These are phyloP conservation scores for Cutaneotrichosporon arboriforme DNA, from an alignment of 1,284 basidiomycete species.

Conservation along the genomic window DNA sequence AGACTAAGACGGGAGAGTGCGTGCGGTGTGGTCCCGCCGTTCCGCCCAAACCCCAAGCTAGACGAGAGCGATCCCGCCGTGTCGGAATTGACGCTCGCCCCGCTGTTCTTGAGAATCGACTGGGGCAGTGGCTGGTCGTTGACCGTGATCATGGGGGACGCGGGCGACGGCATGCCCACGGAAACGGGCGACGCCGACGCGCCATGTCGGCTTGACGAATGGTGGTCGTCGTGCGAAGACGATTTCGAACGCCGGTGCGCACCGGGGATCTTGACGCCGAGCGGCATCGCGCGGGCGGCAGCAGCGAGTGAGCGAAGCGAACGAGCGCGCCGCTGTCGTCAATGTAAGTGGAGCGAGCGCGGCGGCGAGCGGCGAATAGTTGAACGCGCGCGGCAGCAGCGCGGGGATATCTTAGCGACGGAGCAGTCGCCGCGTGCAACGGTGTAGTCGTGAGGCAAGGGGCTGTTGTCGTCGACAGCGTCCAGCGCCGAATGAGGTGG, in stretches of 20 bases:
- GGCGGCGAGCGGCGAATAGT: background rate
- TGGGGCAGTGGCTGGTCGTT: constrained; percentile 1
- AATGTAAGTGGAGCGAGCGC: background rate
- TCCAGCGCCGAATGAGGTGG: too few relatives aligned
- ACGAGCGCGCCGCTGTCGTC: background rate
- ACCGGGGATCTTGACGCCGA: constrained; percentile 6
- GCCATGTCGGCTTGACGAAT: too few relatives aligned
- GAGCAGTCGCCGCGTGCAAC: too few relatives aligned
- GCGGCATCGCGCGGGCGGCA: constrained; percentile 2
- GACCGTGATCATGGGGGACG: constrained; percentile 2
- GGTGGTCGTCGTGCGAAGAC: background rate
- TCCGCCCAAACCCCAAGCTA: background rate
- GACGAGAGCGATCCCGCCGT: background rate
- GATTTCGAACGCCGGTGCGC: constrained; percentile 2
- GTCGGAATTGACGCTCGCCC: background rate
- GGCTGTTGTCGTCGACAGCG: too few relatives aligned
- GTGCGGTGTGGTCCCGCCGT: background rate
- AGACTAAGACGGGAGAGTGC: background rate
- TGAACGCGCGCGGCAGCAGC: background rate
- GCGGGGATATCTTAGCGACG: too few relatives aligned
- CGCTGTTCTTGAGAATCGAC: constrained; percentile 1
- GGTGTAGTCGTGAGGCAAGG: too few relatives aligned
- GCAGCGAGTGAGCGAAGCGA: background rate
- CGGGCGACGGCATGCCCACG: background rate
- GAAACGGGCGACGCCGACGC: too few relatives aligned